phyloP scores from a whole-genome alignment of 805 yeast species.

The Soucietia sequanensis region DNA sequence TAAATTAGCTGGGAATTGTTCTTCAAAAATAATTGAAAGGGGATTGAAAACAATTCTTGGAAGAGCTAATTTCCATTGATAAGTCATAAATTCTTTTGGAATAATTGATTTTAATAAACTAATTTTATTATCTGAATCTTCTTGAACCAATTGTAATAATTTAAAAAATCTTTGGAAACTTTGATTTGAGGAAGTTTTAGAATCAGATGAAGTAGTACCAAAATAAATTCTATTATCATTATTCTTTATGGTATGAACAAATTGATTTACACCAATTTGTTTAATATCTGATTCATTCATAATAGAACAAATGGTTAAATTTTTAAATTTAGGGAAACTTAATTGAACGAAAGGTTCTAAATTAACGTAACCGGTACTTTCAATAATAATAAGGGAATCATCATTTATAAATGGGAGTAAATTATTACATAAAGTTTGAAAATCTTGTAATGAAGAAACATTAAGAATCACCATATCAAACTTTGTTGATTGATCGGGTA shows the following conservation, averaged over 20 bases:
- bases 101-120: slow-evolving; percentile 50
- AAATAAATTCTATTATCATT: slow-evolving; percentile 46
- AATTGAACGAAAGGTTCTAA: slow-evolving; percentile 65
- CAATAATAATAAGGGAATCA: slow-evolving; percentile 57
- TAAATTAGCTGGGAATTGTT: slow-evolving; percentile 58
- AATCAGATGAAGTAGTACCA: slow-evolving; percentile 22
- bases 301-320: slow-evolving; percentile 47
- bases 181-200: slow-evolving; percentile 12
- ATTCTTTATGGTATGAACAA: slow-evolving; percentile 35
- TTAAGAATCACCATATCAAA: slow-evolving; percentile 37
- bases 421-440: slow-evolving; percentile 26
- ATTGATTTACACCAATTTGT: slow-evolving; percentile 20
- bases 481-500: slow-evolving; percentile 13
- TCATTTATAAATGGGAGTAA: slow-evolving; percentile 23
- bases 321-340: slow-evolving; percentile 33
- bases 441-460: slow-evolving; percentile 37
- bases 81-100: slow-evolving; percentile 59
- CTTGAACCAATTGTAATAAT: slow-evolving; percentile 32
- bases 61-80: slow-evolving; percentile 84
- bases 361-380: slow-evolving; percentile 70
- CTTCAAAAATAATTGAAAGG: slow-evolving; percentile 69
- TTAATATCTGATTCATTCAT: slow-evolving; percentile 64
- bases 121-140: slow-evolving; percentile 34
- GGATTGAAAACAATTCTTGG: slow-evolving; percentile 80
- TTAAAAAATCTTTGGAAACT: slow-evolving; percentile 24